Base-by-base conservation (phyloP, 352 stramenopile species). In the Lagenidium giganteum region DNA sequence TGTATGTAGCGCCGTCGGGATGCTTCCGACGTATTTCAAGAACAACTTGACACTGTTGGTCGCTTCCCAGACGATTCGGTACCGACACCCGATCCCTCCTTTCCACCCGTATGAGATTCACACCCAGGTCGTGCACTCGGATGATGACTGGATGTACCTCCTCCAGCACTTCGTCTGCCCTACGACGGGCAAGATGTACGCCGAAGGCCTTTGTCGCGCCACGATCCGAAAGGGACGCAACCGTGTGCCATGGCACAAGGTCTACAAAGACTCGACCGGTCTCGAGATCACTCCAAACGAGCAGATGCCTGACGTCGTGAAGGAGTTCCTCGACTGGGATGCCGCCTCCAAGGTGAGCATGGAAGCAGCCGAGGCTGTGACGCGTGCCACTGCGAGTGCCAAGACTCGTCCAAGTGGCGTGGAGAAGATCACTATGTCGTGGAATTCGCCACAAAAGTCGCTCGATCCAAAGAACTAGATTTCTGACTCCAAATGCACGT, bases 111-210 rank as follows among this genome's bases (percentile, higher is more conserved):
- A 87, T 42, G 71, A 87, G 47, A 68, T 87, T 34, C 71, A 64
- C 46, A 70, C 74, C 24, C 49, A 67, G 29, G 43, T 84, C 31
- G 52, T 77, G 20, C 70, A 75, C 41, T 73, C 57, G 49, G 74
- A 87, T 43, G 70, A 82, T 21, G 38, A 53, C 22, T 84, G 70
- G 70, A 65, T 79, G 39, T 87, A 81, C 51, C 46, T 87, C n/a
- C 40, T 76, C 31, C 71, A 87, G 16, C 60, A 64, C 24, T 83
- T 84, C 42, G 57, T 78, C 27, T 78, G 75, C 29, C 69, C 66
- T 8, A 54, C 21, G 8, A 77, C 54, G 8, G 67, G 67, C 28
- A 79, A 70, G 35, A 33, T 83, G 16, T 82, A 67, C 36, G 72
- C 72, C 8, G 72, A 85, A 40, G 70, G 67, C 0, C 51, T 82